These are phyloP conservation scores for Hypoxylon sp. DNA, from an alignment of 2,329 filamentous ascomycete species.

Conservation along the genomic window DNA sequence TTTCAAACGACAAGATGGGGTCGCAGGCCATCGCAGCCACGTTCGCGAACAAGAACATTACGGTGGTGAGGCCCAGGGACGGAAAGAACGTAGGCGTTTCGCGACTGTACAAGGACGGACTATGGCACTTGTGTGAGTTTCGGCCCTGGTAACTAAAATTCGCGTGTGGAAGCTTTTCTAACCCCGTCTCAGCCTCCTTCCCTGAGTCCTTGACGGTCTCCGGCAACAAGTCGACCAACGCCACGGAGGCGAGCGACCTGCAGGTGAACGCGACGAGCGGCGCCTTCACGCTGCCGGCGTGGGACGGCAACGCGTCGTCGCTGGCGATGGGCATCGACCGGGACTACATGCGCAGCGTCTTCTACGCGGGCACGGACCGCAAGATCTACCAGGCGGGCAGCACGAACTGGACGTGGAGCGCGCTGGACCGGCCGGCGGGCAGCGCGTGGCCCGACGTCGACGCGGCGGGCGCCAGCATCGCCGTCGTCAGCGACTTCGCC, in stretches of 20 bases:
- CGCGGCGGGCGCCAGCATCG: constrained; percentile 43
- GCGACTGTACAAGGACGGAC: constrained; percentile 40
- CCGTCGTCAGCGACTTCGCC: constrained; percentile 41
- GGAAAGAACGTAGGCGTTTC: constrained; percentile 45
- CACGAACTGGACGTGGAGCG: constrained; percentile 41
- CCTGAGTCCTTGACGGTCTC: constrained; percentile 42
- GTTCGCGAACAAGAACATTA: constrained; percentile 46
- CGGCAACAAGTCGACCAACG: constrained; percentile 39
- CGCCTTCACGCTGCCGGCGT: constrained; percentile 45
- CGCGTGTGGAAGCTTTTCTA: constrained; percentile 11
- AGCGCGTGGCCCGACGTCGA: constrained; percentile 41
- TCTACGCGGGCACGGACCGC: constrained; percentile 50
- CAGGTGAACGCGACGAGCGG: constrained; percentile 26
- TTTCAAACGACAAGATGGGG: constrained; percentile 44
- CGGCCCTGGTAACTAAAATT: neutral
- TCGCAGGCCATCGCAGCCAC: constrained; percentile 44
- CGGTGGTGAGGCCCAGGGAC: constrained; percentile 47
- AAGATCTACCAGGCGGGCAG: constrained; percentile 46
- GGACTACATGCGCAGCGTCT: constrained; percentile 43
- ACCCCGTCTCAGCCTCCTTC: constrained; percentile 43
- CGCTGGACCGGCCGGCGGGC: constrained; percentile 30
- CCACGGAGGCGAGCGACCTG: constrained; percentile 35
- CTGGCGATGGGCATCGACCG: constrained; percentile 45
- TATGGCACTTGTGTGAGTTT: constrained; percentile 47
- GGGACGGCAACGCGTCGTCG: constrained; percentile 42